phyloP scores from a whole-genome alignment of 139 green algal genomes.

The Chlorella sp. region DNA sequence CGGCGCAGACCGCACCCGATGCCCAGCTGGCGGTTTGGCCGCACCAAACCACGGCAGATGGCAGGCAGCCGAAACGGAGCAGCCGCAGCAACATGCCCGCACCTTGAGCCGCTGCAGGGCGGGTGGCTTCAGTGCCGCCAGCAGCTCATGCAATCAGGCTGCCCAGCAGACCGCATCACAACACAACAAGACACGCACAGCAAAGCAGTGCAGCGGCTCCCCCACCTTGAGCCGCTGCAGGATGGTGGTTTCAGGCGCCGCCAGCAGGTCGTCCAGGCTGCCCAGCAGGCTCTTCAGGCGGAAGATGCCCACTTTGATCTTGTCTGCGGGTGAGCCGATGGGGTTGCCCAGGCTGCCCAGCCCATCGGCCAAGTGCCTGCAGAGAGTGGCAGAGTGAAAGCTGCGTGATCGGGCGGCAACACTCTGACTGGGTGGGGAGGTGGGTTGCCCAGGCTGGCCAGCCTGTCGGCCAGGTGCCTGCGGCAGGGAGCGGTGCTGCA shows the following conservation, averaged over 20 bases:
- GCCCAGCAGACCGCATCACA: conserved; percentile 70
- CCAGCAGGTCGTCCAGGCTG: conserved; percentile 69
- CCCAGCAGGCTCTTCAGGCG: conserved; percentile 72
- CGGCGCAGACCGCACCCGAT: too few species aligned
- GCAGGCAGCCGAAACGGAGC: too few species aligned
- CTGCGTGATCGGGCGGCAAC: neutral
- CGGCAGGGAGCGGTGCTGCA: too few species aligned
- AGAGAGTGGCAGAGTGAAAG: neutral
- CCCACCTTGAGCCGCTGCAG: conserved; percentile 67
- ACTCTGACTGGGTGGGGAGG: too few species aligned
- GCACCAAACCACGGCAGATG: too few species aligned
- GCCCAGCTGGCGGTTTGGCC: too few species aligned
- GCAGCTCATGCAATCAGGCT: conserved; percentile 71
- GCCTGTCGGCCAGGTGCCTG: too few species aligned
- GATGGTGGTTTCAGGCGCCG: conserved; percentile 69
- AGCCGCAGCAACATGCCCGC: too few species aligned
- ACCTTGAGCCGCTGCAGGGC: conserved; percentile 7
- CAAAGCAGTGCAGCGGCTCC: too few species aligned
- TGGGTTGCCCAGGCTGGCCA: too few species aligned
- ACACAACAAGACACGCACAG: conserved; percentile 53
- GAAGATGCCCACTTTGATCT: conserved; percentile 88
- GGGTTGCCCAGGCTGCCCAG: conserved; percentile 85
- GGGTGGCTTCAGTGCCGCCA: conserved; percentile 69
- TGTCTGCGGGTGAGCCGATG: conserved; percentile 76
- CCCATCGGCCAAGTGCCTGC: conserved; percentile 83